Conservation (phyloP, 2,329 filamentous ascomycete genomes). For the Apiospora pterosperma region DNA sequence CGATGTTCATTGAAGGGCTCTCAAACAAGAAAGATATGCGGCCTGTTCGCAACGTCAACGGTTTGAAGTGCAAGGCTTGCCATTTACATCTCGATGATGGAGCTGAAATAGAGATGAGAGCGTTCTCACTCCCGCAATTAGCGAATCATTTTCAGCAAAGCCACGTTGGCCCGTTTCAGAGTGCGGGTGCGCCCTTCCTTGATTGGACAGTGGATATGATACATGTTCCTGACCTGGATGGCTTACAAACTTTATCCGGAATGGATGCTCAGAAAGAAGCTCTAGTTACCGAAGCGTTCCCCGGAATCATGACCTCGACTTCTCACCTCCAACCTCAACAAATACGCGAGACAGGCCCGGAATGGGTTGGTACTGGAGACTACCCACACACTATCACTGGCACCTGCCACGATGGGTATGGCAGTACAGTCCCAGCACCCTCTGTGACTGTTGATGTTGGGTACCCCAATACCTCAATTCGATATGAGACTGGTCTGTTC, state of each 20-base stretch:
- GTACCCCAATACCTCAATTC: not conserved
- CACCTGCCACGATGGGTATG: not conserved
- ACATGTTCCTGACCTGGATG: constrained; percentile 31
- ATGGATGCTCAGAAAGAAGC: constrained; percentile 29
- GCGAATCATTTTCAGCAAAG: constrained; percentile 53
- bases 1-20: constrained; percentile 56
- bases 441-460: not conserved
- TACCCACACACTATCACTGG: not conserved
- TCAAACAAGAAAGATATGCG: constrained; percentile 56
- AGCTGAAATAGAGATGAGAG: constrained; percentile 29
- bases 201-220: constrained; percentile 49
- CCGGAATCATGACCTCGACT: constrained; percentile 25
- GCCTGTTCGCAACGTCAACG: constrained; percentile 50
- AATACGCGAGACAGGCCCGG: not conserved
- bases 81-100: constrained; percentile 31
- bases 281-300: constrained; percentile 37
- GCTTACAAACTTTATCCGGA: constrained; percentile 26
- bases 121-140: constrained; percentile 57
- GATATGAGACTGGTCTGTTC: not conserved
- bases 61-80: constrained; percentile 54
- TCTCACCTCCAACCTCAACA: constrained; percentile 7
- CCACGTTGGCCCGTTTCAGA: constrained; percentile 31
- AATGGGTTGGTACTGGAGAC: not conserved
- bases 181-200: constrained; percentile 18
- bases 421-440: not conserved